A percentile compares a stretch with the other conserved stretches of the same genome.
These are phyloP conservation scores for Amesomyces nigricolor DNA, from an alignment of 2,329 filamentous ascomycete species.

Conservation along the genomic window DNA sequence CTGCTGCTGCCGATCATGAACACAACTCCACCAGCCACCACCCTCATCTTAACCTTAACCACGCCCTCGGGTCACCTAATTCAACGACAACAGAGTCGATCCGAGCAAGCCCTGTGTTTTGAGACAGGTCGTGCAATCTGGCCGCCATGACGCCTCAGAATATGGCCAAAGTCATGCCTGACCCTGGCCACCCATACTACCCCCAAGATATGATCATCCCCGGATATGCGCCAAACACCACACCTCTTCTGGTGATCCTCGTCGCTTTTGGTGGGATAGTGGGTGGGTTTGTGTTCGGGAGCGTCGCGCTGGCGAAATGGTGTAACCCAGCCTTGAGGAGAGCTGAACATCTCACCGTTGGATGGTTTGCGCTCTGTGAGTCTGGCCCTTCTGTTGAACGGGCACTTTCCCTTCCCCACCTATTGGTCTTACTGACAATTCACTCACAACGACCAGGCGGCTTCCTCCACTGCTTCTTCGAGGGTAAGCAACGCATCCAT, in stretches of 20 bases:
- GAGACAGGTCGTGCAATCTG: no score
- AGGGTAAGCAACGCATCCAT: slow-evolving; percentile 46
- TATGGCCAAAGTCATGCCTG: not conserved
- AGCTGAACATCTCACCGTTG: slow-evolving; percentile 40
- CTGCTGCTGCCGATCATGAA: not conserved
- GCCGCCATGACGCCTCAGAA: not conserved
- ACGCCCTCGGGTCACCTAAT: not conserved
- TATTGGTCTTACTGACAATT: slow-evolving; percentile 8
- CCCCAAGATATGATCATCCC: slow-evolving; percentile 41
- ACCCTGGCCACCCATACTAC: slow-evolving; percentile 44
- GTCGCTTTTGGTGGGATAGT: slow-evolving; percentile 35
- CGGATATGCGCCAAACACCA: slow-evolving; percentile 41
- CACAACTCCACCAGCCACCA: not conserved
- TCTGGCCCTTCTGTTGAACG: not conserved
- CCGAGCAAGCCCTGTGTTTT: no score
- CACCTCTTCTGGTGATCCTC: slow-evolving; percentile 36
- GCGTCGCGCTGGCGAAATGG: slow-evolving; percentile 30
- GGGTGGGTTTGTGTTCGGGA: slow-evolving; percentile 32
- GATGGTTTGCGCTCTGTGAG: slow-evolving; percentile 54
- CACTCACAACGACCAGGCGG: slow-evolving; percentile 42
- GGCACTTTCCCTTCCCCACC: not conserved
- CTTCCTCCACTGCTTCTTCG: slow-evolving; percentile 73
- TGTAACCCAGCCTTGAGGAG: slow-evolving; percentile 30
- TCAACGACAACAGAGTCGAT: not conserved
- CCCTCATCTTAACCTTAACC: not conserved